Base-by-base conservation (phyloP, 129 eudicot genomes). In the Gnaphalium uliginosum region DNA sequence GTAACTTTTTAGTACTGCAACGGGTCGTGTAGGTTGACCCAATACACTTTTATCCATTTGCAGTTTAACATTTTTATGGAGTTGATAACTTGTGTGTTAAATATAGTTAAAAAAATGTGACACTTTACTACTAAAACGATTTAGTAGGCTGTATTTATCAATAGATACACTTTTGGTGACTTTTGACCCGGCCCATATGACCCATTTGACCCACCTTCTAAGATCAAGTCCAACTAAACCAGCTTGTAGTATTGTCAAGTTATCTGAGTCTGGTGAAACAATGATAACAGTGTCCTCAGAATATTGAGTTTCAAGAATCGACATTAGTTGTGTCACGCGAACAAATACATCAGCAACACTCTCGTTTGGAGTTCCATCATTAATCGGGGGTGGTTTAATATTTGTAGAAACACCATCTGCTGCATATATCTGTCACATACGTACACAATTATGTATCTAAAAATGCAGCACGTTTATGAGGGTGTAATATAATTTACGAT, bases 191-290 rank as follows among this genome's bases (percentile, higher is more conserved):
- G 10, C 15, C 48, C 48, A 41, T 39, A 8, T 39, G 51, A 13
- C 51, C 5, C 46, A 8, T 39, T 39, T 39, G 8, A 66, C 82
- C 74, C 68, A 89, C 97, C 99, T 91, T 75, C 93, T 76, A 46
- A 94, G 89, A 79, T 91, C 97, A 46, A 94, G 99, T 54, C 99
- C 99, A 2, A 91, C 80, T 37, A 94, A 68, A 56, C 99, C 99
- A 39, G 97, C 98, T 87, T 94, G 98, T 35, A 94, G 79, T 67
- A 94, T 80, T 0, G 96, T 78, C 79, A 94, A 78, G 79, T 94
- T 94, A 83, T 94, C 97, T 0, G 99, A 94, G 81, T 94, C 99
- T 0, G 99, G 99, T 15, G 99, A 94, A 22, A 94, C 99, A 71
- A 94, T 91, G 67, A 94, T 79, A 26, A 94, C 90, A 0, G 97